Evolutionary conservation across 345 rosid species (phyloP), one percentile per base, ranked within the genome.

Genomic region (Lenwebbia sp.): DNA sequence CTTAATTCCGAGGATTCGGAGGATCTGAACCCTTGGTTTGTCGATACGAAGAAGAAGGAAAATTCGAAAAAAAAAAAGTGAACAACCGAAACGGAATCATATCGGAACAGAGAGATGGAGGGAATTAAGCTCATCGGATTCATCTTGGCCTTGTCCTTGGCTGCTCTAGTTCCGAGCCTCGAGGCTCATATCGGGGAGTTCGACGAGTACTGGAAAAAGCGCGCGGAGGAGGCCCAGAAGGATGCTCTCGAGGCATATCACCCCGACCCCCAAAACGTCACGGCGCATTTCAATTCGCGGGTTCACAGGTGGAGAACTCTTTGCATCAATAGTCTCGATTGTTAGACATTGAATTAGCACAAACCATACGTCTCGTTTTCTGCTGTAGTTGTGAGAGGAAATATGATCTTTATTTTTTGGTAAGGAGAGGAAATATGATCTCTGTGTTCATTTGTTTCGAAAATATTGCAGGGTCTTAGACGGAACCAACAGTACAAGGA

Each of bases 141-240:
- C 83, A 0, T 78, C 53, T 22, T 87, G 23, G 88, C 81, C 28
- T 9, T 76, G 82, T 87, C 78, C 40, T 52, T 84, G 84, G 84
- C 86, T 19, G 76, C 40, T 15, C 86, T 87, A 0, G 84, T 84
- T 14, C 84, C 86, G 26, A 19, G 86, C 86, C 76, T 70, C 19
- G 23, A 83, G 55, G 94, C 90, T 25, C 53, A 88, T 49, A 86
- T 88, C 82, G 60, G 7, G 6, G 86, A 88, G 19, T 85, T 86
- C n/a, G 93, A 93, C 58, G 92, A 90, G 60, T 83, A 86, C 33
- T 92, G 92, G 93, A 81, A 83, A 83, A 82, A 87, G 21, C 89
- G 91, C 25, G 90, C 89, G 1, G 51, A 54, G 78, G 82, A 87
- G 9, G 92, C 95, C 53, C n/a, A 1, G 85, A 47, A 78, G 49